phyloP scores from a whole-genome alignment of 148 eudicot genomes.

The Camellia japonica region DNA sequence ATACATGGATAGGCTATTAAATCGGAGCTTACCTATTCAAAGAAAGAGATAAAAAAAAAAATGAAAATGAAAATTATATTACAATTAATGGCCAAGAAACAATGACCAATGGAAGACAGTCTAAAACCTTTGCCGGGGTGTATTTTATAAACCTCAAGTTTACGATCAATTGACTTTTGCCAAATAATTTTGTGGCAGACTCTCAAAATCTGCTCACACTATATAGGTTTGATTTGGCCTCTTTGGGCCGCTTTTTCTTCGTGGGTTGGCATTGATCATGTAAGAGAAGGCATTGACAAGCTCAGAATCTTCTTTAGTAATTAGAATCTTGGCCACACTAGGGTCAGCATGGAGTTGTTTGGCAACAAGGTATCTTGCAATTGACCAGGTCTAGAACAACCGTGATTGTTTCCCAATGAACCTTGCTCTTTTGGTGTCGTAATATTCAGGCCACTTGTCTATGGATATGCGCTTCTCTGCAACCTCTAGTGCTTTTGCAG shows the following conservation, averaged over 20 bases:
- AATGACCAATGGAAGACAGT: neutral
- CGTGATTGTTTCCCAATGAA: slow-evolving; percentile 75
- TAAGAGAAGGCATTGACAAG: slow-evolving; percentile 59
- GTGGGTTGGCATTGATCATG: slow-evolving; percentile 56
- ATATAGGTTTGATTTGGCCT: slow-evolving; percentile 47
- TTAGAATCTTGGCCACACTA: slow-evolving; percentile 47
- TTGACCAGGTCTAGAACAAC: slow-evolving; percentile 77
- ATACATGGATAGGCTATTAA: too few relatives aligned
- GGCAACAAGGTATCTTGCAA: slow-evolving; percentile 76
- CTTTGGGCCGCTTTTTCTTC: slow-evolving; percentile 60
- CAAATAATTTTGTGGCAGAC: neutral
- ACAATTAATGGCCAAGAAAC: neutral
- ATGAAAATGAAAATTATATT: too few relatives aligned
- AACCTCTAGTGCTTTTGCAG: slow-evolving; percentile 56
- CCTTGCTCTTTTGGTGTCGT: slow-evolving; percentile 63
- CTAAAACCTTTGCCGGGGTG: neutral
- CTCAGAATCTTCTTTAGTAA: slow-evolving; percentile 57
- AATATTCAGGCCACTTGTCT: slow-evolving; percentile 90
- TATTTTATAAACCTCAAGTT: neutral
- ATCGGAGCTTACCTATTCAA: too few relatives aligned
- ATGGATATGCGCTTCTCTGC: slow-evolving; percentile 60
- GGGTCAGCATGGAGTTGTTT: slow-evolving; percentile 64
- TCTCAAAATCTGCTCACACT: slow-evolving; percentile 21
- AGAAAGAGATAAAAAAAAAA: too few relatives aligned
- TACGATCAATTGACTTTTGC: neutral